Conservation (phyloP, 345 rosid species). For the Dipteronia dyeriana region DNA sequence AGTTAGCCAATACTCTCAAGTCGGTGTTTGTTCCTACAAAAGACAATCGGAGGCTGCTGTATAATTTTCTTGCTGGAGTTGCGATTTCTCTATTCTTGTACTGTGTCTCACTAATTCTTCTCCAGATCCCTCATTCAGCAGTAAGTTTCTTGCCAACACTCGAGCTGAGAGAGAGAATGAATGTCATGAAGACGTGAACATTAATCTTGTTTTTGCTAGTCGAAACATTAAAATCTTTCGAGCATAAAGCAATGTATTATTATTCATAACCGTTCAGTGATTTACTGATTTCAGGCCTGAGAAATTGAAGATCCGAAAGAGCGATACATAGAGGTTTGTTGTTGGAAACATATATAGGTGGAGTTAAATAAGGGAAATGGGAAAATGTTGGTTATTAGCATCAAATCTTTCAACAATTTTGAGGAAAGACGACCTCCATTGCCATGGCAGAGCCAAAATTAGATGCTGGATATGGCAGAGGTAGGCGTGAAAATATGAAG, state of each 20-base stretch:
- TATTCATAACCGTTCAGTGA: not conserved
- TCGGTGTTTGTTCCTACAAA: conserved; percentile 71
- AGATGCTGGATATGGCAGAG: conserved; percentile 16
- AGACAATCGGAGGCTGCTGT: conserved; percentile 62
- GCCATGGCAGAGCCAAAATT: conserved; percentile 15
- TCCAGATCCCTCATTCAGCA: conserved; percentile 67
- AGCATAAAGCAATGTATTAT: not conserved
- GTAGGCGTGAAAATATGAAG: conserved; percentile 1
- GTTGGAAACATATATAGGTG: conserved; percentile 15
- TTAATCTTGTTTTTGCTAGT: not conserved
- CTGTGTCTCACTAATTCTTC: conserved; percentile 62
- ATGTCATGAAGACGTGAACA: not conserved
- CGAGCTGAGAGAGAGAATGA: not conserved
- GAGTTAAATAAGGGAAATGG: conserved; percentile 29
- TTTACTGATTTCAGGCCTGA: conserved; percentile 30
- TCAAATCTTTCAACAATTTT: conserved; percentile 22
- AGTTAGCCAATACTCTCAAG: conserved; percentile 78
- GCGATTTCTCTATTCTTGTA: conserved; percentile 60
- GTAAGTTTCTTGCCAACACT: conserved; percentile 42
- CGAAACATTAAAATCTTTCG: not conserved
- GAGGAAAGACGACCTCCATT: conserved; percentile 20
- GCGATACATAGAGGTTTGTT: conserved; percentile 11
- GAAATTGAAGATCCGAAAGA: conserved; percentile 11
- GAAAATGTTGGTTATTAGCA: conserved; percentile 17
- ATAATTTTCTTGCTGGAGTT: conserved; percentile 64